phyloP scores from a whole-genome alignment of 1,284 basidiomycete species.

The Cutaneotrichosporon sp. region DNA sequence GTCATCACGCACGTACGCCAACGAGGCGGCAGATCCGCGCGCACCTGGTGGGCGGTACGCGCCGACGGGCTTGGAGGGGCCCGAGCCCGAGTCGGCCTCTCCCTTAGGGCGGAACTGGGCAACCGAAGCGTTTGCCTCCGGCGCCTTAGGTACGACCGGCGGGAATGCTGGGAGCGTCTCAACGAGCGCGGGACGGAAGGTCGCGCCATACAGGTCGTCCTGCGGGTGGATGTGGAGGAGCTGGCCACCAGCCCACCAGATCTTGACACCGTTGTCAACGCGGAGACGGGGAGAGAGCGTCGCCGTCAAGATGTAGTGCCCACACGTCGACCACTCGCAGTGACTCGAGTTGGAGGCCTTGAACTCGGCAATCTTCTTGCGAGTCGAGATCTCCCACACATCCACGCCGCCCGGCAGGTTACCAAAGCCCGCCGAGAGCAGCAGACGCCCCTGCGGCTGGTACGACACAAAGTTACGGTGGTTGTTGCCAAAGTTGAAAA shows the following conservation, averaged over 20 bases:
- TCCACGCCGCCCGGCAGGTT: constrained; percentile 93
- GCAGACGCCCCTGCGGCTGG: constrained; percentile 87
- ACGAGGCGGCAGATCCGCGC: constrained; percentile 77
- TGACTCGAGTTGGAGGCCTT: constrained; percentile 83
- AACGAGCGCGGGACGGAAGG: constrained; percentile 74
- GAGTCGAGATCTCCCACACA: constrained; percentile 81
- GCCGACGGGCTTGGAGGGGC: constrained; percentile 65
- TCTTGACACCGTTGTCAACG: constrained; percentile 94
- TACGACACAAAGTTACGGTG: constrained; percentile 91
- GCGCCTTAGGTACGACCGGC: constrained; percentile 68
- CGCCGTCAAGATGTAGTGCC: constrained; percentile 87
- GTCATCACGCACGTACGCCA: constrained; percentile 85
- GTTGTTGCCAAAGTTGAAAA: constrained; percentile 86
- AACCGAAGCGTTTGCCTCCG: constrained; percentile 66
- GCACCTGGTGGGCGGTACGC: constrained; percentile 91
- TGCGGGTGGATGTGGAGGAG: constrained; percentile 80
- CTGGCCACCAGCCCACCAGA: constrained; percentile 89
- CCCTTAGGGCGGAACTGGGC: constrained; percentile 39
- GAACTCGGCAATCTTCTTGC: constrained; percentile 80
- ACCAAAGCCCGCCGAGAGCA: constrained; percentile 91
- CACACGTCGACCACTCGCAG: constrained; percentile 95
- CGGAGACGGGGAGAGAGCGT: constrained; percentile 89
- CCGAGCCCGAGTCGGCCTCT: constrained; percentile 37
- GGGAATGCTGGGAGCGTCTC: constrained; percentile 72
- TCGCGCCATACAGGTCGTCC: constrained; percentile 79